A percentile compares a stretch with the other conserved stretches of the same genome.
These are phyloP conservation scores for Aspergillus leporis DNA, from an alignment of 495 filamentous ascomycete species.

Conservation along the genomic window DNA sequence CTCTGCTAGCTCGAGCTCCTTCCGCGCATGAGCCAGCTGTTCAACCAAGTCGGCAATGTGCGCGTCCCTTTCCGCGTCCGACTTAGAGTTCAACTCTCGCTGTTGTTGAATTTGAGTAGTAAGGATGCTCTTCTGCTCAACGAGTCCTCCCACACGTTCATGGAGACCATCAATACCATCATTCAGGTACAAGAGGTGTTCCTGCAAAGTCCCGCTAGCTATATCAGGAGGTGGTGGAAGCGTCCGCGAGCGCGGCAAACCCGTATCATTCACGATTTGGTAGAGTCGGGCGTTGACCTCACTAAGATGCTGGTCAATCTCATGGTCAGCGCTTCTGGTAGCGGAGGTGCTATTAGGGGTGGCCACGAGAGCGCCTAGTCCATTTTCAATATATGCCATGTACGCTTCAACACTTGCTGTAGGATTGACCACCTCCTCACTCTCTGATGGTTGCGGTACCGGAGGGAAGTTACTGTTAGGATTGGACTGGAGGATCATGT, in stretches of 20 bases:
- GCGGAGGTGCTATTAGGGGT: slow-evolving; percentile 6
- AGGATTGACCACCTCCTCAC: slow-evolving; percentile 22
- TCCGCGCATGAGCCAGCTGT: slow-evolving; percentile 46
- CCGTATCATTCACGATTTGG: slow-evolving; percentile 49
- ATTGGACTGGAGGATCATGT: slow-evolving; percentile 64
- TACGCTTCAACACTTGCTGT: slow-evolving; percentile 43
- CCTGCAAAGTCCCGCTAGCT: slow-evolving; percentile 43
- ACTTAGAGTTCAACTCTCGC: slow-evolving; percentile 76
- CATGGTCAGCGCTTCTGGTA: slow-evolving; percentile 18
- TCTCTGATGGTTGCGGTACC: slow-evolving; percentile 31
- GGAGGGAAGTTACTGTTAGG: slow-evolving; percentile 40
- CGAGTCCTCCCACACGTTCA: slow-evolving; percentile 52
- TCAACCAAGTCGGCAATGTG: slow-evolving; percentile 52
- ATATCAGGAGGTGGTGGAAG: slow-evolving; percentile 50
- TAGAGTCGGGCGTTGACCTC: slow-evolving; percentile 54
- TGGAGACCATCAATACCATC: slow-evolving; percentile 77
- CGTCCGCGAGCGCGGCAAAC: slow-evolving; percentile 41
- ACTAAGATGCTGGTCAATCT: slow-evolving; percentile 47
- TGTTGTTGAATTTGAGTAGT: slow-evolving; percentile 91
- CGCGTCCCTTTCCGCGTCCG: slow-evolving; percentile 57
- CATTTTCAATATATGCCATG: slow-evolving; percentile 53
- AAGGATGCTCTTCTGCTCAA: slow-evolving; percentile 81
- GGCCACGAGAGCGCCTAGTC: slow-evolving; percentile 37
- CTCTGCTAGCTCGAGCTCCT: slow-evolving; percentile 40
- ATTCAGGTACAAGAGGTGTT: slow-evolving; percentile 56